Evolutionary conservation across 805 yeast species (phyloP).

Genomic region (Blastobotrys attinorum): DNA sequence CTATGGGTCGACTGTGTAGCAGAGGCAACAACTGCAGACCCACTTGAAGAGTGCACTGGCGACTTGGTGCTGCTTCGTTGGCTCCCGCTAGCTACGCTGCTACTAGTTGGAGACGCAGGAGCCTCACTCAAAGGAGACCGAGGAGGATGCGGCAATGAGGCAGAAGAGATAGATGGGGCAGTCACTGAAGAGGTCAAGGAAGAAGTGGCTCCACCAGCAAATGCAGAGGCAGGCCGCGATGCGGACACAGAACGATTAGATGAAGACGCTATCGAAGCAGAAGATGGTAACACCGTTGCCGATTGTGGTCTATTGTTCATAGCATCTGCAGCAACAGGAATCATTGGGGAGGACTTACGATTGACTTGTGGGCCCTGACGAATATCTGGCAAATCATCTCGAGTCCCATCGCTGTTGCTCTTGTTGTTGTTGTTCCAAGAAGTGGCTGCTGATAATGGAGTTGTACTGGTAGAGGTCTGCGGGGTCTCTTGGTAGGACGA

Average conservation of each 20-base stretch:
- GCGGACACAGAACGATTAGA: too few relatives aligned
- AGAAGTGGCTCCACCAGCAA: not conserved
- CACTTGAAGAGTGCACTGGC: too few relatives aligned
- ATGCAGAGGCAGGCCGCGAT: not conserved
- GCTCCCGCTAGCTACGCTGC: too few relatives aligned
- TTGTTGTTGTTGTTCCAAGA: not conserved
- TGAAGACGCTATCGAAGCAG: too few relatives aligned
- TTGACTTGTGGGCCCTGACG: not conserved
- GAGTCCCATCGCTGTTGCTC: not conserved
- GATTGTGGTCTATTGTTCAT: too few relatives aligned
- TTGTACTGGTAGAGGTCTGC: too few relatives aligned
- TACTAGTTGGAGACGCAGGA: not conserved
- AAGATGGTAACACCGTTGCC: too few relatives aligned
- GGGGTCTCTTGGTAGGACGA: not conserved
- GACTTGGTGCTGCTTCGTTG: not conserved
- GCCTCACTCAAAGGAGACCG: not conserved
- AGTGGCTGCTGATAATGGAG: too few relatives aligned
- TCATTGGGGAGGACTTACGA: not conserved
- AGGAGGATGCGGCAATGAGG: not conserved
- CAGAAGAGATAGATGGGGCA: not conserved
- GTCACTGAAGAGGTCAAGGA: not conserved
- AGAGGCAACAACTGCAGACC: too few relatives aligned
- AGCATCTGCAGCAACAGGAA: too few relatives aligned
- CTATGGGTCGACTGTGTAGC: not conserved
- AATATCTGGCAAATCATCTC: not conserved